Percentiles rank a stretch among this genome's conserved stretches.
phyloP scores from a whole-genome alignment of 257 asterid species.

The Gardenia jasminoides region DNA sequence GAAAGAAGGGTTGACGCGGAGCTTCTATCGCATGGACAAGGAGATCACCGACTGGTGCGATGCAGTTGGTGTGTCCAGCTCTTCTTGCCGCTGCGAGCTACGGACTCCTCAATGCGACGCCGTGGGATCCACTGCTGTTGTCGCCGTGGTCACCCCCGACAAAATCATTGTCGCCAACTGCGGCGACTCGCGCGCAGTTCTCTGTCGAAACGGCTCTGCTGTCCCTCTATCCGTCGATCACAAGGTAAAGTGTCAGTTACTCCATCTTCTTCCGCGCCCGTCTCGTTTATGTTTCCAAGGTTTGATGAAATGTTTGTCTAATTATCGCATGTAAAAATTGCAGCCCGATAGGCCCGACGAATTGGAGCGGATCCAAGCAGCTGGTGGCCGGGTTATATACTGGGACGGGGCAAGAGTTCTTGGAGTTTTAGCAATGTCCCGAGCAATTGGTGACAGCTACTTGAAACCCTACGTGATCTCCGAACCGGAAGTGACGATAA shows the following conservation, averaged over 20 bases:
- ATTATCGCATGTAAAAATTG: neutral
- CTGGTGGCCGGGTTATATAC: slow-evolving; percentile 93
- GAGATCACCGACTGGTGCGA: slow-evolving; percentile 54
- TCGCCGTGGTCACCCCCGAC: slow-evolving; percentile 67
- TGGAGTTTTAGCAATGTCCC: slow-evolving; percentile 90
- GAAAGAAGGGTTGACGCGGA: slow-evolving; percentile 51
- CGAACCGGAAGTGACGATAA: slow-evolving; percentile 82
- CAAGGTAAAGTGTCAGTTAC: slow-evolving; percentile 44
- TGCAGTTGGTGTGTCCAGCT: slow-evolving; percentile 15
- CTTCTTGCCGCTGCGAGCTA: slow-evolving; percentile 81
- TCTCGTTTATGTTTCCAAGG: neutral
- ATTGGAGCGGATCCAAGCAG: slow-evolving; percentile 67
- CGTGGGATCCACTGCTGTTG: slow-evolving; percentile 97
- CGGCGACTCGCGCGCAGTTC: slow-evolving; percentile 97
- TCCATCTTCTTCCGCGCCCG: neutral
- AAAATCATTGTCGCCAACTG: slow-evolving; percentile 81
- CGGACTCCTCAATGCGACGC: slow-evolving; percentile 92
- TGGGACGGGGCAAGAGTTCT: slow-evolving; percentile 95
- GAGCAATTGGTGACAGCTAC: slow-evolving; percentile 68
- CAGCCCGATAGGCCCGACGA: slow-evolving; percentile 96
- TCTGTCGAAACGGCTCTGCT: slow-evolving; percentile 81
- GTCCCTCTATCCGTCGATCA: slow-evolving; percentile 87
- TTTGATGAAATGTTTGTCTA: too few species aligned
- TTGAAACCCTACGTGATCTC: slow-evolving; percentile 83
- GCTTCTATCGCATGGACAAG: slow-evolving; percentile 74